phyloP scores from a whole-genome alignment of 768 basidiomycete species.

The Rhizopogon roseolus region DNA sequence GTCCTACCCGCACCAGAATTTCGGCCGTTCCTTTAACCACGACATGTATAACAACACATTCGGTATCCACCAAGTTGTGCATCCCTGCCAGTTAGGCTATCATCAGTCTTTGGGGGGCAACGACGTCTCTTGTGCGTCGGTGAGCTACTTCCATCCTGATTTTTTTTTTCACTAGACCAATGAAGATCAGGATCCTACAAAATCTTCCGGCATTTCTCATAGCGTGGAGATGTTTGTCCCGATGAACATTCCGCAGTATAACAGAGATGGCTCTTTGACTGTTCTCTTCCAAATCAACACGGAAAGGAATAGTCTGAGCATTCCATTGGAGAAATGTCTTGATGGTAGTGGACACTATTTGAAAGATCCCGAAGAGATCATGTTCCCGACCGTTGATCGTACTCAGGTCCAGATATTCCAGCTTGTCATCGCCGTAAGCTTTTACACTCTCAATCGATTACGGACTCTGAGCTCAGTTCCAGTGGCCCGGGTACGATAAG shows the following conservation, averaged over 20 bases:
- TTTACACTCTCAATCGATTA: not conserved
- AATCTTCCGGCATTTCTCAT: not conserved
- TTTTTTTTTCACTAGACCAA: not conserved
- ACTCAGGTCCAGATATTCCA: not conserved
- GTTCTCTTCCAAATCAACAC: not conserved
- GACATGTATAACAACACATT: not conserved
- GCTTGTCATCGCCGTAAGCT: constrained; percentile 1
- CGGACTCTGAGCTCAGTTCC: not conserved
- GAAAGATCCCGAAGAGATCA: not conserved
- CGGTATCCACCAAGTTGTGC: not conserved
- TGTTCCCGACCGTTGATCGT: not conserved
- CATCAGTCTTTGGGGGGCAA: not conserved
- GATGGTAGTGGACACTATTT: not conserved
- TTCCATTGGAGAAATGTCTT: not conserved
- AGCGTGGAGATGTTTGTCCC: not conserved
- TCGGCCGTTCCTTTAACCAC: not conserved
- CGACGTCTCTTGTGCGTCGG: not conserved
- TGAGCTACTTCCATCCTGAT: not conserved
- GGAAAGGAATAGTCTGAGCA: not conserved
- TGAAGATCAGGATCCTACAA: not conserved
- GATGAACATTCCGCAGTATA: not conserved
- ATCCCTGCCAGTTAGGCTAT: not conserved
- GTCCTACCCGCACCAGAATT: not conserved
- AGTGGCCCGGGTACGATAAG: constrained; percentile 8
- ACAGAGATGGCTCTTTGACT: not conserved